These are phyloP conservation scores for Geotrichum reessii DNA, from an alignment of 1,139 yeast genomes.

Conservation along the genomic window DNA sequence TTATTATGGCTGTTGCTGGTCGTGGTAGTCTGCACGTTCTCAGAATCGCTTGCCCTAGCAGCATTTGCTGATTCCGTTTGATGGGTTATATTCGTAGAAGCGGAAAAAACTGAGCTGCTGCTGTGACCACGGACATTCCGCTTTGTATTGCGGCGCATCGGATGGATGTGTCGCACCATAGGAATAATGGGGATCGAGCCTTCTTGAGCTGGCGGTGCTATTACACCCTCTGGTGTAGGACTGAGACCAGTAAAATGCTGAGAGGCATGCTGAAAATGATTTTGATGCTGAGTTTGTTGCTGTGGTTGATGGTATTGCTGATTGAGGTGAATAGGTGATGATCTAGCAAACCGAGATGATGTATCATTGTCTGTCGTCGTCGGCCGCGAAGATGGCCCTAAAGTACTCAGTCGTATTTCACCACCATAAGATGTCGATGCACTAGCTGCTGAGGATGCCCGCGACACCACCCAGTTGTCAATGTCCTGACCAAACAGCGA, in stretches of 20 bases:
- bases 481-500: slow-evolving; percentile 2
- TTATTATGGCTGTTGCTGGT: neutral
- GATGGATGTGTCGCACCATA: slow-evolving; percentile 13
- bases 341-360: neutral
- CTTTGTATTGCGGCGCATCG: slow-evolving; percentile 13
- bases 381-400: slow-evolving; percentile 1
- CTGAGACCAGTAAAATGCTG: neutral
- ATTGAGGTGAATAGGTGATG: slow-evolving; percentile 3
- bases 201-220: neutral
- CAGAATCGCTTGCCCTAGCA: neutral
- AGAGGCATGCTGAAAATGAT: neutral
- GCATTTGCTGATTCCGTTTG: neutral
- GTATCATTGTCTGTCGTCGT: slow-evolving; percentile 3
- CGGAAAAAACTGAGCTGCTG: neutral
- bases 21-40: neutral
- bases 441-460: slow-evolving; percentile 13
- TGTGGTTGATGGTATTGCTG: neutral
- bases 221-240: slow-evolving; percentile 9
- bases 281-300: neutral
- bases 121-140: neutral
- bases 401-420: slow-evolving; percentile 7
- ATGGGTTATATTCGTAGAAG: neutral
- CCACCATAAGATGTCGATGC: slow-evolving; percentile 17
- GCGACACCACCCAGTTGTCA: slow-evolving; percentile 14
- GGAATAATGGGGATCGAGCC: neutral